phyloP scores from a whole-genome alignment of 1,284 basidiomycete genomes.

The Irpex lacteus region DNA sequence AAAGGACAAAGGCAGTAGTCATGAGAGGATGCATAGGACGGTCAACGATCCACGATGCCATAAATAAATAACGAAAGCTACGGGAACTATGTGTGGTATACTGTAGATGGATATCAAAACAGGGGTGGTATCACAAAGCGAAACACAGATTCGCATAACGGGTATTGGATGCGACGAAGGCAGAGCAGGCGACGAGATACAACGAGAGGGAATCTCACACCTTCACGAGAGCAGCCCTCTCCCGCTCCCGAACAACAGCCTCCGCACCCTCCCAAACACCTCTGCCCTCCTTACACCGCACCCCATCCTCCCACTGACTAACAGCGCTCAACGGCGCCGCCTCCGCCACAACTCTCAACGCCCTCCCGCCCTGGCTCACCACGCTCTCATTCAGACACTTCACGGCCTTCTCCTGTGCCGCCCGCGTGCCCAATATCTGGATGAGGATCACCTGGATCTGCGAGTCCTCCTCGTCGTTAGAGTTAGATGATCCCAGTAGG shows the following conservation, averaged over 20 bases:
- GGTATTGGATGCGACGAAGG: too few species aligned
- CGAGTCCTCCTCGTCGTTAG: conserved; percentile 1
- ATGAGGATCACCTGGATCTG: conserved; percentile 30
- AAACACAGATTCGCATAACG: too few species aligned
- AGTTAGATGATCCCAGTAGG: conserved; percentile 15
- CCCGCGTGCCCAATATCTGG: conserved; percentile 27
- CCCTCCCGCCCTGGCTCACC: conserved; percentile 19
- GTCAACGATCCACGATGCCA: too few species aligned
- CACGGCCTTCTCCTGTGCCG: conserved; percentile 19
- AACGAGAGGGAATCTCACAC: not conserved
- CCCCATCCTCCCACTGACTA: conserved; percentile 32
- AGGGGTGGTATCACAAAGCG: too few species aligned
- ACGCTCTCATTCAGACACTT: conserved; percentile 25
- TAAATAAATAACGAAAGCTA: too few species aligned
- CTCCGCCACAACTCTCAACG: conserved; percentile 31
- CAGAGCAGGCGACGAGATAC: not conserved
- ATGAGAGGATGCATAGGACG: too few species aligned
- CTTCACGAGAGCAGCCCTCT: not conserved
- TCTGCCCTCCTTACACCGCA: conserved; percentile 18
- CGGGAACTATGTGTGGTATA: too few species aligned
- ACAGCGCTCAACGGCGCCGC: conserved; percentile 29
- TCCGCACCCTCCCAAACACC: conserved; percentile 30
- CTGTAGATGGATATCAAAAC: too few species aligned
- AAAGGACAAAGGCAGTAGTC: too few species aligned
- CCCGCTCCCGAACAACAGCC: conserved; percentile 20